Evolutionary conservation across 1,139 yeast species (phyloP).

Genomic region (Yamadazyma oceani): DNA sequence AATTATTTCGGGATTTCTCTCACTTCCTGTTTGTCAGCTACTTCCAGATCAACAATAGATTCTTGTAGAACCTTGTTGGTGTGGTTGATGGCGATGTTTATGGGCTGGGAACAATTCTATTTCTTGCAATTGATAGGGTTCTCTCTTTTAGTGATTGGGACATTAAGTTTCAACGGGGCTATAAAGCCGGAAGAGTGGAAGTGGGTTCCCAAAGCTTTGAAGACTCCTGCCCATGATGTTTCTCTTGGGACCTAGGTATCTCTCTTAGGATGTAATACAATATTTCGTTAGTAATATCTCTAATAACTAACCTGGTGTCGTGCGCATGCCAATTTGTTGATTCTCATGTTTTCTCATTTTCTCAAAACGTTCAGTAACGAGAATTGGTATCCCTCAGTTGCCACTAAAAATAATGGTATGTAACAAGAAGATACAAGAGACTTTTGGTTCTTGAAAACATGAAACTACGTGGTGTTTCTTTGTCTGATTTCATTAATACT

Average conservation of each 20-base stretch:
- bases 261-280: no score
- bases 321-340: no score
- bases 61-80: slow-evolving; percentile 75
- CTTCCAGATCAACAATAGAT: slow-evolving; percentile 78
- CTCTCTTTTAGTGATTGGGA: slow-evolving; percentile 64
- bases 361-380: neutral
- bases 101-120: slow-evolving; percentile 78
- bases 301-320: no score
- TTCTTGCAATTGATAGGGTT: slow-evolving; percentile 67
- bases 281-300: no score
- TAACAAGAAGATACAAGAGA: neutral
- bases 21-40: slow-evolving; percentile 67
- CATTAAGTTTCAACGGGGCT: slow-evolving; percentile 73
- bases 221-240: slow-evolving; percentile 11
- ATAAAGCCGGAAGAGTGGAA: slow-evolving; percentile 48
- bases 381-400: slow-evolving; percentile 3
- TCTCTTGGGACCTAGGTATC: neutral
- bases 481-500: no score
- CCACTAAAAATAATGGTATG: slow-evolving; percentile 11
- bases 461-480: no score
- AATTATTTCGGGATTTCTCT: slow-evolving; percentile 74
- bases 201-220: slow-evolving; percentile 48
- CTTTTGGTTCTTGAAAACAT: no score
- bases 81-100: slow-evolving; percentile 69
- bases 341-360: slow-evolving; percentile 1